phyloP scores from a whole-genome alignment of 2,329 filamentous ascomycete species.

The Magnaporthiopsis poae region DNA sequence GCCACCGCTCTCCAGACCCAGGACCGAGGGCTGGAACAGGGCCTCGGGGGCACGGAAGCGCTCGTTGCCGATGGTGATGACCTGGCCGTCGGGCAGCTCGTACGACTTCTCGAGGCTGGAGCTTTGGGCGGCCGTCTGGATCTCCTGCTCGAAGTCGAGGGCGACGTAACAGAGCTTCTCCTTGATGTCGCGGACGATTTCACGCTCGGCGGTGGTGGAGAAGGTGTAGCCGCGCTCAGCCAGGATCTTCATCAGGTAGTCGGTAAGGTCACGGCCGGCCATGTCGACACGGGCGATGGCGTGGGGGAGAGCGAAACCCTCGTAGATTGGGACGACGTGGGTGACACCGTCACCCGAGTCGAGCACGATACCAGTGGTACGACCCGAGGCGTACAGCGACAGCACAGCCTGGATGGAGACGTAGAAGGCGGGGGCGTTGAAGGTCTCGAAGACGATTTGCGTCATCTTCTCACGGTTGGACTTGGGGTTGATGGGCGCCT shows the following conservation, averaged over 20 bases:
- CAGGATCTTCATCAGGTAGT: slow-evolving; percentile 99
- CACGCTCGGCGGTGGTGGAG: slow-evolving; percentile 98
- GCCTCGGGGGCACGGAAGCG: slow-evolving; percentile 99
- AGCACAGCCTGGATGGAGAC: slow-evolving; percentile 99
- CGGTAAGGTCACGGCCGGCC: slow-evolving; percentile 99
- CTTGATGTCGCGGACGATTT: slow-evolving; percentile 99
- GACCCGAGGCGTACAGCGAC: slow-evolving; percentile 98
- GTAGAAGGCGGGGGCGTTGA: slow-evolving; percentile 99
- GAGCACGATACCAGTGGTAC: slow-evolving; percentile 99
- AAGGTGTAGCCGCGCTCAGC: slow-evolving; percentile 99
- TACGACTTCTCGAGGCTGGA: slow-evolving; percentile 99
- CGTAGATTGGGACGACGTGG: slow-evolving; percentile 99
- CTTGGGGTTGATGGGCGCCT: slow-evolving; percentile 99
- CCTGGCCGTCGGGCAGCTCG: slow-evolving; percentile 96
- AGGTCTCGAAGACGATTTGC: slow-evolving; percentile 99
- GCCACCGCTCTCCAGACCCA: slow-evolving; percentile 96
- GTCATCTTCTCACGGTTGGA: slow-evolving; percentile 99
- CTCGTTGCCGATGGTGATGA: slow-evolving; percentile 97
- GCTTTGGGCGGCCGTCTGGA: slow-evolving; percentile 98
- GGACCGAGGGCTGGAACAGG: slow-evolving; percentile 96
- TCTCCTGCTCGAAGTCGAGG: slow-evolving; percentile 99
- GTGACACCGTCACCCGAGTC: slow-evolving; percentile 99
- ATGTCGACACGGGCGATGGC: slow-evolving; percentile 99
- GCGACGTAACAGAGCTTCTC: slow-evolving; percentile 99
- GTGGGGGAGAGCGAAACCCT: slow-evolving; percentile 99